A percentile compares a stretch with the other conserved stretches of the same genome.
These are phyloP conservation scores for Poteriospumella lacustris DNA, from an alignment of 108 stramenopile genomes.

Conservation along the genomic window DNA sequence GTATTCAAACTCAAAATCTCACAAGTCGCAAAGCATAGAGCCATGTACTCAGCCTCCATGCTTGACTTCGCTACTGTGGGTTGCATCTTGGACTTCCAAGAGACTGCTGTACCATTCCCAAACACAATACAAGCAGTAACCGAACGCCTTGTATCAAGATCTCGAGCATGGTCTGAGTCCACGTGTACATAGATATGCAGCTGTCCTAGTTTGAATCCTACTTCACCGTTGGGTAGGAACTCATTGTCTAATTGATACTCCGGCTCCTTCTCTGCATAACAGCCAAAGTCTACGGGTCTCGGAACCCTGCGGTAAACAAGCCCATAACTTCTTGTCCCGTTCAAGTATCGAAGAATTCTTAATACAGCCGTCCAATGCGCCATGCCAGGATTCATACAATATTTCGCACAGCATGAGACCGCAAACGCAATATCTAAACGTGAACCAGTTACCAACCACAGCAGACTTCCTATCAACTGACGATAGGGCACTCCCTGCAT, in stretches of 20 bases:
- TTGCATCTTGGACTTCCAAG: not conserved
- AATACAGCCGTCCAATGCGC: not conserved
- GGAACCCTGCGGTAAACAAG: too few species aligned
- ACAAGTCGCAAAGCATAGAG: not conserved
- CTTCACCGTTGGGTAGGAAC: not conserved
- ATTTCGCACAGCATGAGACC: not conserved
- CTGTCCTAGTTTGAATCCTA: conserved; percentile 7
- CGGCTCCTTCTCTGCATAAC: not conserved
- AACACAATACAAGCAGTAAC: not conserved
- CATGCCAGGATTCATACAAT: not conserved
- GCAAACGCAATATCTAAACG: not conserved
- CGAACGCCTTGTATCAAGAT: not conserved
- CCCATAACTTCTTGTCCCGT: too few species aligned
- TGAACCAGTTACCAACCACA: not conserved
- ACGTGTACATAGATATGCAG: not conserved
- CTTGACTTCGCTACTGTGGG: not conserved
- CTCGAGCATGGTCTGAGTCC: not conserved
- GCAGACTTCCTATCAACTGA: not conserved
- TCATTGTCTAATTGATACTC: conserved; percentile 9
- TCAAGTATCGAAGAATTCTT: not conserved
- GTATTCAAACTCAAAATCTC: not conserved
- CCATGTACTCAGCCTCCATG: not conserved
- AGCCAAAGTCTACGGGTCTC: conserved; percentile 1
- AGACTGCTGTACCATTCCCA: not conserved
- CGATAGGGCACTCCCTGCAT: not conserved